Percentiles rank a stretch among this genome's conserved stretches.
Evolutionary conservation across 2,329 filamentous ascomycete genomes (phyloP).

Genomic region (Eurotiales sp.): DNA sequence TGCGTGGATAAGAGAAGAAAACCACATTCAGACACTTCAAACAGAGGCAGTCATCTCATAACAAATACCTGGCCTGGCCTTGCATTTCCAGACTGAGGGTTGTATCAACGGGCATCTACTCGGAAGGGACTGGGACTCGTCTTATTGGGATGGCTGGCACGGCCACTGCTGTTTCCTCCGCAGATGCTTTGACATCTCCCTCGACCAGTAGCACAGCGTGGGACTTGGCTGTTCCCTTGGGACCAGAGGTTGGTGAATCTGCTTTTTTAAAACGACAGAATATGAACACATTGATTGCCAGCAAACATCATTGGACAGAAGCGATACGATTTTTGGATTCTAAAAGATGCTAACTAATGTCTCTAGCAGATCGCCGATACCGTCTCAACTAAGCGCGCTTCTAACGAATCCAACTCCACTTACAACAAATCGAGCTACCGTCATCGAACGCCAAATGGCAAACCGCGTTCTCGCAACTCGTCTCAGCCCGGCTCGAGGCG

Average conservation of each 20-base stretch:
- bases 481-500: constrained; percentile 17
- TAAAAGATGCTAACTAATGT: background rate
- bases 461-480: constrained; percentile 32
- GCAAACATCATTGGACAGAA: no score
- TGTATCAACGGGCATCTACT: no score
- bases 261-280: no score
- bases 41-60: no score
- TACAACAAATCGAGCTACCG: constrained; percentile 24
- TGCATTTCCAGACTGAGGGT: no score
- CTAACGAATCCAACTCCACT: constrained; percentile 33
- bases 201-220: constrained; percentile 32
- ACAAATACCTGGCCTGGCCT: no score
- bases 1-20: constrained; percentile 8
- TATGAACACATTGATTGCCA: no score
- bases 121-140: background rate
- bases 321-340: no score
- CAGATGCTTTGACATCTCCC: constrained; percentile 37
- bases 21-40: background rate
- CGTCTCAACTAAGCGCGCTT: constrained; percentile 24
- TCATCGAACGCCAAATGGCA: constrained; percentile 31
- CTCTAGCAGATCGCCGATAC: constrained; percentile 7
- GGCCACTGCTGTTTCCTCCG: constrained; percentile 35
- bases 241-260: constrained; percentile 32
- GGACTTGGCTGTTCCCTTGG: constrained; percentile 36
- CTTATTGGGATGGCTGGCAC: constrained; percentile 37